Evolutionary conservation across 169 alveolate genomes (phyloP).

Genomic region (Toxoplasma gondii): DNA sequence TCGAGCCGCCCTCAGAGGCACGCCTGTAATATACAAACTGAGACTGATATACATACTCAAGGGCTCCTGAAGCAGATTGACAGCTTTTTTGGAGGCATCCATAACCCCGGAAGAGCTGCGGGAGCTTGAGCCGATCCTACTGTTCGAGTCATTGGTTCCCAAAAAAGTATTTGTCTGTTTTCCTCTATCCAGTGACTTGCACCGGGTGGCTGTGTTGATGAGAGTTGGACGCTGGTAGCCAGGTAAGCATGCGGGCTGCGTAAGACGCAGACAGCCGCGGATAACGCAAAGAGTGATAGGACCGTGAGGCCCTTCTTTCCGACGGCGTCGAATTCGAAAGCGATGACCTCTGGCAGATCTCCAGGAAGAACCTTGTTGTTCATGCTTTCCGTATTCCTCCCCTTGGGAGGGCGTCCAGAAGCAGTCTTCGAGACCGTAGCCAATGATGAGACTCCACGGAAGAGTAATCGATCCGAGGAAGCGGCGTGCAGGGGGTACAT

Average conservation of each 20-base stretch:
- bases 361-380: background rate
- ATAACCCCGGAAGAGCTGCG: too few species aligned
- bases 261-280: slow-evolving; percentile 28
- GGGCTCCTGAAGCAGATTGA: background rate
- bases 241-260: background rate
- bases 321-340: background rate
- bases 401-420: background rate
- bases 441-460: slow-evolving; percentile 15
- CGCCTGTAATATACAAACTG: slow-evolving; percentile 17
- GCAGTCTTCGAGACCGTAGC: background rate
- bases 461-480: slow-evolving; percentile 10
- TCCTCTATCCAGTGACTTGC: background rate
- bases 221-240: slow-evolving; percentile 20
- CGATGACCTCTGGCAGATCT: background rate
- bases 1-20: background rate
- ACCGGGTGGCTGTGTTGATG: background rate
- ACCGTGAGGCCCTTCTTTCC: background rate
- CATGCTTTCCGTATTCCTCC: background rate
- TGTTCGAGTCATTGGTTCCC: background rate
- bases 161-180: background rate
- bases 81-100: too few species aligned
- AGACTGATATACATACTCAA: slow-evolving; percentile 15
- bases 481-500: slow-evolving; percentile 11
- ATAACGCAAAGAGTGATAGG: background rate
- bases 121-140: too few species aligned